phyloP scores from a whole-genome alignment of 768 basidiomycete species.

The Mycena crocata region DNA sequence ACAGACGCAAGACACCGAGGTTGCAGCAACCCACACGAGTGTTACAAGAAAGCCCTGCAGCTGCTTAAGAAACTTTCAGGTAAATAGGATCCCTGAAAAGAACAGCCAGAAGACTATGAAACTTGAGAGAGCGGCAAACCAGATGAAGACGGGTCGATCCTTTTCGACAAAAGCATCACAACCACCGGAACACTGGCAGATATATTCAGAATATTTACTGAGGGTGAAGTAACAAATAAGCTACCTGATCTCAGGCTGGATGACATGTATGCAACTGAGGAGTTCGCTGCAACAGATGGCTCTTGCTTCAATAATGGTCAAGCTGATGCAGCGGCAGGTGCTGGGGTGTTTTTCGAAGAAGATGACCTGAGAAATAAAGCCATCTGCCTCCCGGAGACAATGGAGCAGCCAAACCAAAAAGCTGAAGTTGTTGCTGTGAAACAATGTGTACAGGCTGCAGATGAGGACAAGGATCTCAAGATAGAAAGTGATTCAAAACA shows the following conservation, averaged over 20 bases:
- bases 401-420: slow-evolving; percentile 35
- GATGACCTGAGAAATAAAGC: slow-evolving; percentile 33
- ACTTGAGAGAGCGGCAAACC: not conserved
- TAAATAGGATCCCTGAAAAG: slow-evolving; percentile 19
- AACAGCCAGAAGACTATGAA: slow-evolving; percentile 28
- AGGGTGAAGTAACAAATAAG: slow-evolving; percentile 1
- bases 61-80: slow-evolving; percentile 10
- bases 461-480: slow-evolving; percentile 2
- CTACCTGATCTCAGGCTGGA: not conserved
- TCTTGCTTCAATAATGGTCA: slow-evolving; percentile 37
- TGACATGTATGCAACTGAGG: not conserved
- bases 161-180: slow-evolving; percentile 4
- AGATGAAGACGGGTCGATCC: not conserved
- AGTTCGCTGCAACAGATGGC: slow-evolving; percentile 35
- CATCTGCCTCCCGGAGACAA: slow-evolving; percentile 27
- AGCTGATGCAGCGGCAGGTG: slow-evolving; percentile 31
- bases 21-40: slow-evolving; percentile 16
- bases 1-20: not conserved
- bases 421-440: slow-evolving; percentile 35
- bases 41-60: not conserved
- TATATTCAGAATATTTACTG: slow-evolving; percentile 25
- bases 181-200: not conserved
- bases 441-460: slow-evolving; percentile 14
- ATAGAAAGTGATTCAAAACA: slow-evolving; percentile 41
- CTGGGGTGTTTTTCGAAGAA: slow-evolving; percentile 35